phyloP scores from a whole-genome alignment of 2,329 filamentous ascomycete genomes.

The Basipetospora chlamydospora region DNA sequence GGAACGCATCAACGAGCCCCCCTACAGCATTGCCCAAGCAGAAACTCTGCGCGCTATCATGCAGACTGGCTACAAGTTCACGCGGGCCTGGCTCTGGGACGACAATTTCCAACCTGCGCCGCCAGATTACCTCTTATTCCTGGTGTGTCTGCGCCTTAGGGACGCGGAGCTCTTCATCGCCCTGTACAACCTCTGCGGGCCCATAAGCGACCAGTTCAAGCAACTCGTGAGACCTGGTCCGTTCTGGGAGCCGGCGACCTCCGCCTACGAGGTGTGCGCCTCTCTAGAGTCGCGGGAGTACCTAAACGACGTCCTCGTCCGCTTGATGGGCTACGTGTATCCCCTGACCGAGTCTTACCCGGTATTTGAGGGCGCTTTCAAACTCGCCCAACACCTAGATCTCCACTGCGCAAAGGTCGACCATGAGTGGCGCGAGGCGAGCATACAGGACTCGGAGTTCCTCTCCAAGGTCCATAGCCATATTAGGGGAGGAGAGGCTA shows the following conservation, averaged over 20 bases:
- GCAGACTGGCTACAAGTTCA: neutral
- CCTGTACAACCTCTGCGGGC: neutral
- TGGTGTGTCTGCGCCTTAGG: neutral
- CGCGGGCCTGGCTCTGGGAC: neutral
- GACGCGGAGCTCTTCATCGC: constrained; percentile 3
- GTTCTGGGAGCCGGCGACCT: constrained; percentile 1
- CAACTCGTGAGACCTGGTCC: constrained; percentile 1
- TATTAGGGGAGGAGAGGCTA: neutral
- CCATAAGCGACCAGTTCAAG: neutral
- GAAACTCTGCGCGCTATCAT: neutral
- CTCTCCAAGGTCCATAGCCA: neutral
- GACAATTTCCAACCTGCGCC: neutral
- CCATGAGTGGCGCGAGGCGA: neutral
- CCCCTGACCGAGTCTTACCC: neutral
- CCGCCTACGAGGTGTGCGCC: neutral
- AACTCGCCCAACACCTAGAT: neutral
- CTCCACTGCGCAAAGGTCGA: neutral
- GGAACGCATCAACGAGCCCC: constrained; percentile 4
- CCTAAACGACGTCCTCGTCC: neutral
- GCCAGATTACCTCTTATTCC: neutral
- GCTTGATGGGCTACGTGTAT: neutral
- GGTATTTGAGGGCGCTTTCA: neutral
- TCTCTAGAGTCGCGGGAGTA: neutral
- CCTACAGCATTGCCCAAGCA: neutral
- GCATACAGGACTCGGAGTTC: neutral